phyloP scores from a whole-genome alignment of 2,329 filamentous ascomycete genomes.

The Aspergillus quadrilineatus region DNA sequence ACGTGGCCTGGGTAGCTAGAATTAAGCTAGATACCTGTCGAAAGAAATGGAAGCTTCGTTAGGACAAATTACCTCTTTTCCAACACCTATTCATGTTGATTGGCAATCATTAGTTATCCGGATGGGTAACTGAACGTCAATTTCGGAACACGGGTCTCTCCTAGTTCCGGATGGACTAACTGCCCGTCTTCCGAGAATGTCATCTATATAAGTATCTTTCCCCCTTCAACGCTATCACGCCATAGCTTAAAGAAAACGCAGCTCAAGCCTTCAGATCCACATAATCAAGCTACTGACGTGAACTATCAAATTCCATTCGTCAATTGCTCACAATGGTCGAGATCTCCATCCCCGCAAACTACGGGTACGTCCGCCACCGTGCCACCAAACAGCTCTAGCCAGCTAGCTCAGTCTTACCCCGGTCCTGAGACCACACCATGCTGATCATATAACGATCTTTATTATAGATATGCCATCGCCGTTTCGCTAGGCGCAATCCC shows the following conservation, averaged over 20 bases:
- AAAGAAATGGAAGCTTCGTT: slow-evolving; percentile 1
- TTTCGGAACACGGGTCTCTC: not conserved
- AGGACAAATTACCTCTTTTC: slow-evolving; percentile 5
- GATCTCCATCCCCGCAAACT: slow-evolving; percentile 49
- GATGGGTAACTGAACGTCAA: not conserved
- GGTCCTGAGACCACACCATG: not conserved
- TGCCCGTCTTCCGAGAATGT: slow-evolving; percentile 11
- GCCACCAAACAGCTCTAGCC: not conserved
- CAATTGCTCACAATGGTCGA: slow-evolving; percentile 34
- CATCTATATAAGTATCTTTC: slow-evolving; percentile 7
- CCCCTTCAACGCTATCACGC: not conserved
- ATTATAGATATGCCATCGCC: slow-evolving; percentile 54
- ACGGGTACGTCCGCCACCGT: slow-evolving; percentile 42
- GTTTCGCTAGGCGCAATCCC: slow-evolving; percentile 55
- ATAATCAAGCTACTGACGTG: not conserved
- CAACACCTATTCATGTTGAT: not conserved
- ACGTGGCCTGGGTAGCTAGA: not conserved
- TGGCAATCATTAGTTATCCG: not conserved
- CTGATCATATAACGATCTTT: slow-evolving; percentile 7
- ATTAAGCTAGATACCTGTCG: not conserved
- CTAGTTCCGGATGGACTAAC: slow-evolving; percentile 7
- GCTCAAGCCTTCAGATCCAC: not conserved
- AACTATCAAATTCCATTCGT: not conserved
- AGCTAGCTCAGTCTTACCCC: not conserved
- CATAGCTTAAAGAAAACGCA: not conserved